These are phyloP conservation scores for Nannizziopsis barbatae DNA, from an alignment of 2,329 filamentous ascomycete species.

Conservation along the genomic window DNA sequence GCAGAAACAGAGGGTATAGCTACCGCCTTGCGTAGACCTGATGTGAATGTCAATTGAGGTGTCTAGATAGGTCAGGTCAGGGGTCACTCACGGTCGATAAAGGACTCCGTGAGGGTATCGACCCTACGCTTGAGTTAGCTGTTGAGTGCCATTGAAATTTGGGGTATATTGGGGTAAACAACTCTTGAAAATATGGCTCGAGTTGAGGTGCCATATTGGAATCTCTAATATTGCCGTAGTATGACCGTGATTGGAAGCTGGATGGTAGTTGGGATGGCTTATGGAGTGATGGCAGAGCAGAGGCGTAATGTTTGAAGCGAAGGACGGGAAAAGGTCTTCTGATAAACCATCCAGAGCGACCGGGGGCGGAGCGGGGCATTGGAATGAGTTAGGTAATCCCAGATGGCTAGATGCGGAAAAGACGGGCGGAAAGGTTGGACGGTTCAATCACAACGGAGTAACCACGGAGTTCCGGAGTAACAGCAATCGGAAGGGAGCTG, in stretches of 20 bases:
- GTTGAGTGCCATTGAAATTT: background rate
- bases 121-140: conserved; percentile 40
- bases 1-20: conserved; percentile 94
- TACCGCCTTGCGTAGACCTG: conserved; percentile 69
- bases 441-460: too few relatives aligned
- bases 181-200: conserved; percentile 82
- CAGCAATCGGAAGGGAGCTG: background rate
- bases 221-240: conserved; percentile 38
- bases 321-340: conserved; percentile 1
- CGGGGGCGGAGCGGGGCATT: conserved; percentile 8
- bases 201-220: conserved; percentile 78
- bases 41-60: conserved; percentile 8
- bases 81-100: conserved; percentile 60
- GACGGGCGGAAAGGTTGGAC: background rate
- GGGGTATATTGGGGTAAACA: background rate
- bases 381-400: background rate
- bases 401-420: conserved; percentile 10
- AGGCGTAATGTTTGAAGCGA: background rate
- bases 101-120: conserved; percentile 63
- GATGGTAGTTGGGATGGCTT: background rate
- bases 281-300: background rate
- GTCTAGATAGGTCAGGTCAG: background rate
- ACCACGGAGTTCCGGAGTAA: background rate
- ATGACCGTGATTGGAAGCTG: conserved; percentile 21
- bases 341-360: background rate